Evolutionary conservation across 2,329 filamentous ascomycete species (phyloP).

Genomic region (Anthostomella pinea): DNA sequence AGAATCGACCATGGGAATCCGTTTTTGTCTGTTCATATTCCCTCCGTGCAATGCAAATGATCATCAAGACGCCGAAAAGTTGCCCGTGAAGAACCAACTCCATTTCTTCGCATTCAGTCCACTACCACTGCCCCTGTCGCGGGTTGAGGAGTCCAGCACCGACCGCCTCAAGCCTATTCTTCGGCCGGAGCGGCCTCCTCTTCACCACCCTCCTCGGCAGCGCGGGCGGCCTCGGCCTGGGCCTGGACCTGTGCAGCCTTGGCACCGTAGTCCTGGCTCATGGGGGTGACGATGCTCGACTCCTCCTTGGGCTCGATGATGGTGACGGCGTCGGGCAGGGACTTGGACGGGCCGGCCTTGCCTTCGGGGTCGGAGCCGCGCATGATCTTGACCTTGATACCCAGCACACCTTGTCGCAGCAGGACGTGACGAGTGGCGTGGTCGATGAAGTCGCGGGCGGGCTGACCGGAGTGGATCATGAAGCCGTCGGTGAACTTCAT

Average conservation of each 20-base stretch:
- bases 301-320: constrained; percentile 99
- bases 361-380: constrained; percentile 98
- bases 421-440: constrained; percentile 97
- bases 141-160: constrained; percentile 33
- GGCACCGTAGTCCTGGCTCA: constrained; percentile 97
- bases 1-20: constrained; percentile 19
- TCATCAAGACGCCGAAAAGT: constrained; percentile 29
- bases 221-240: constrained; percentile 58
- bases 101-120: constrained; percentile 11
- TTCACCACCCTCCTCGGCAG: constrained; percentile 52
- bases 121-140: constrained; percentile 9
- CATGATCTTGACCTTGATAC: constrained; percentile 99
- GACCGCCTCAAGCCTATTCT: constrained; percentile 41
- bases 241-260: constrained; percentile 71
- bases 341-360: constrained; percentile 97
- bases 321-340: constrained; percentile 96
- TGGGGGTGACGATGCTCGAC: constrained; percentile 88
- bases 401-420: constrained; percentile 98
- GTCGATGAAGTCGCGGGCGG: constrained; percentile 99
- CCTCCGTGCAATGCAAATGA: constrained; percentile 27
- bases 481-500: constrained; percentile 99
- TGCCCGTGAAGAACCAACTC: constrained; percentile 18
- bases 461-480: constrained; percentile 99
- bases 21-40: constrained; percentile 16
- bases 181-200: constrained; percentile 49